phyloP scores from a whole-genome alignment of 2,329 filamentous ascomycete species.

The Colletotrichum spinosum region DNA sequence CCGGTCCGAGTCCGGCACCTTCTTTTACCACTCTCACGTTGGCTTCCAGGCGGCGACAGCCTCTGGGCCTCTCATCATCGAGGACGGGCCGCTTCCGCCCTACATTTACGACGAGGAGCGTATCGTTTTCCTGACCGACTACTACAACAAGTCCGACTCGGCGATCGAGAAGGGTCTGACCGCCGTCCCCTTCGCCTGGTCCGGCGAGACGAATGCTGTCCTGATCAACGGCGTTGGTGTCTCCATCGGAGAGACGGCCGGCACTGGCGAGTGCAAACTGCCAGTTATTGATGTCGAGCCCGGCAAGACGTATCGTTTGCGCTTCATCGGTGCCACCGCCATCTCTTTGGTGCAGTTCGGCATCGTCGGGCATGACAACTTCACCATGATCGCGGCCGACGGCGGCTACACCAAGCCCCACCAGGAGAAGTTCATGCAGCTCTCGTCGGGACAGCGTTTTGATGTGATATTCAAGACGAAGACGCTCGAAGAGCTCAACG shows the following conservation, averaged over 20 bases:
- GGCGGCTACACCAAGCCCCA: constrained; percentile 63
- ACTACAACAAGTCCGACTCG: constrained; percentile 65
- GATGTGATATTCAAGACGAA: constrained; percentile 68
- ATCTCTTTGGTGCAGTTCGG: constrained; percentile 65
- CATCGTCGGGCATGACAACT: constrained; percentile 66
- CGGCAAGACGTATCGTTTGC: constrained; percentile 69
- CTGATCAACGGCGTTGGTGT: constrained; percentile 66
- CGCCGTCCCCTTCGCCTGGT: constrained; percentile 64
- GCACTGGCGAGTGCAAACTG: constrained; percentile 51
- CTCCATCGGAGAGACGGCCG: constrained; percentile 39
- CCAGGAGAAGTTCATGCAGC: constrained; percentile 61
- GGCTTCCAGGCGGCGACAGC: constrained; percentile 71
- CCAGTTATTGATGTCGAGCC: constrained; percentile 69
- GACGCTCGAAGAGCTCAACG: constrained; percentile 53
- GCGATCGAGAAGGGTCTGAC: constrained; percentile 62
- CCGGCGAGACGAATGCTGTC: constrained; percentile 68
- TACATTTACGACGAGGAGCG: constrained; percentile 73
- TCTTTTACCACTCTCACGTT: constrained; percentile 77
- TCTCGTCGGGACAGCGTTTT: constrained; percentile 71
- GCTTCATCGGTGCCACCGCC: constrained; percentile 68
- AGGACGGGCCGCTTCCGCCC: constrained; percentile 58
- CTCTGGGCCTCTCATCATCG: constrained; percentile 69
- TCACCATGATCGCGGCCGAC: constrained; percentile 72
- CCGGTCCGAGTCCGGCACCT: constrained; percentile 68
- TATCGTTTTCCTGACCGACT: constrained; percentile 66